Evolutionary conservation across 768 basidiomycete species (phyloP).

Genomic region (Serendipita indica): DNA sequence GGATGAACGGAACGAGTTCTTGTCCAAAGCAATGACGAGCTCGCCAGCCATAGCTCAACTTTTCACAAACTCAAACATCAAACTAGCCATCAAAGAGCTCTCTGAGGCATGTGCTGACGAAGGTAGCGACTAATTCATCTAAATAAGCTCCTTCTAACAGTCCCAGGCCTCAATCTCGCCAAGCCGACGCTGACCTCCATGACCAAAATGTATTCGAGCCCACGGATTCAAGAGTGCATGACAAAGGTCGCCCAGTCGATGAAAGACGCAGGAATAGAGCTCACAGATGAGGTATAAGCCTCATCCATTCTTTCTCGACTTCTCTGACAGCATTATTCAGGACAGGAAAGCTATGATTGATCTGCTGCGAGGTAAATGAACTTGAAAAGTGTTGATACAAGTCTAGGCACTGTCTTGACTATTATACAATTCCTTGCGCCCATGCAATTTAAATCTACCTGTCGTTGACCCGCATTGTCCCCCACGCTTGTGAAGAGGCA

Average conservation of each 20-base stretch:
- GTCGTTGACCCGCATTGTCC: too few species aligned
- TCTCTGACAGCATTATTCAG: too few species aligned
- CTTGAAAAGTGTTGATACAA: too few species aligned
- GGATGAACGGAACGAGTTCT: neutral
- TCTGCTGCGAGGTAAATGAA: too few species aligned
- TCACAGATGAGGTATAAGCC: conserved; percentile 3
- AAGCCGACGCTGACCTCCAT: neutral
- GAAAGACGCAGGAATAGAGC: neutral
- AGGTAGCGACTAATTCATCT: neutral
- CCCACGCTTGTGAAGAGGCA: too few species aligned
- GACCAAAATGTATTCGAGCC: neutral
- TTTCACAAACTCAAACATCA: neutral
- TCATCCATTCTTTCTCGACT: too few species aligned
- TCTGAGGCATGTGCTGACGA: neutral
- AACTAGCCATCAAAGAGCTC: neutral
- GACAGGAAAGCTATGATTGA: too few species aligned
- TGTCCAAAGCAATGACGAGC: neutral
- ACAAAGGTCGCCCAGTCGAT: neutral
- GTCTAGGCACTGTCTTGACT: too few species aligned
- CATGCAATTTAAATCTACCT: too few species aligned
- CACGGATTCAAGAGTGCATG: neutral
- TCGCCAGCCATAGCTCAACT: neutral
- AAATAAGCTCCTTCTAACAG: neutral
- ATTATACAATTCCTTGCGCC: too few species aligned
- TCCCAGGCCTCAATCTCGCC: too few species aligned